Percentiles rank a stretch among this genome's conserved stretches.
phyloP scores from a whole-genome alignment of 306 rosid genomes.

The peach (Prunus persica) region Prunus_persica_NCBIv2 NC_034014.1:6905501-6906000 shows the following conservation, averaged over 20 bases:
- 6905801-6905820: neutral
- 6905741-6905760: neutral
- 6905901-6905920: slow-evolving; percentile 29
- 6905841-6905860: slow-evolving; percentile 14
- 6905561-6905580: slow-evolving; percentile 48
- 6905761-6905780: neutral
- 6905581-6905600: slow-evolving; percentile 51
- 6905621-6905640: slow-evolving; percentile 49
- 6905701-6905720: slow-evolving; percentile 29
- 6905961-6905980: no score
- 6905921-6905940: neutral
- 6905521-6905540: slow-evolving; percentile 60
- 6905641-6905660: slow-evolving; percentile 59
- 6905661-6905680: slow-evolving; percentile 50
- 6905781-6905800: neutral
- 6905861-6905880: slow-evolving; percentile 25
- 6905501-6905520: slow-evolving; percentile 59
- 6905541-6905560: slow-evolving; percentile 61
- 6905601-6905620: slow-evolving; percentile 49
- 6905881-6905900: slow-evolving; percentile 25
- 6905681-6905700: slow-evolving; percentile 41
- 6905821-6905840: slow-evolving; percentile 18
- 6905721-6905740: neutral
- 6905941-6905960: neutral
- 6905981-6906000: no score